phyloP scores from a whole-genome alignment of 192 early-diverging fungal genomes.

The Geosiphon pyriformis region DNA sequence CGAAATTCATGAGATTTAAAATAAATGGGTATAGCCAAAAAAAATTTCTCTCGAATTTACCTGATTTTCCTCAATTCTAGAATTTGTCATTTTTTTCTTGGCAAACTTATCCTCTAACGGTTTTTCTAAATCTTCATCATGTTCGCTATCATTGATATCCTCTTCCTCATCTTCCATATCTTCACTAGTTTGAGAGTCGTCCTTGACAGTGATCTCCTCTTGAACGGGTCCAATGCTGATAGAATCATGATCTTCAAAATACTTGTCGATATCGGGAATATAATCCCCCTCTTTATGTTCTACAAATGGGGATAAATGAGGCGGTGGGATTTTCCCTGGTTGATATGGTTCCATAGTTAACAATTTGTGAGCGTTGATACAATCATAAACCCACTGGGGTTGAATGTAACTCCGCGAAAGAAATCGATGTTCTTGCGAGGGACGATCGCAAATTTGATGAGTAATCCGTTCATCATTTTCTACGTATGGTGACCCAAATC shows the following conservation, averaged over 20 bases:
- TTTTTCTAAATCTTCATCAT: conserved; percentile 27
- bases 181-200: conserved; percentile 28
- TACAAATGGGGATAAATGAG: conserved; percentile 94
- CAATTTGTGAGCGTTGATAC: conserved; percentile 78
- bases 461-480: conserved; percentile 84
- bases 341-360: conserved; percentile 61
- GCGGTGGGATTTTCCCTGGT: conserved; percentile 76
- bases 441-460: conserved; percentile 85
- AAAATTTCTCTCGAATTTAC: too few relatives aligned
- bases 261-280: conserved; percentile 64
- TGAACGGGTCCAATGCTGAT: conserved; percentile 33
- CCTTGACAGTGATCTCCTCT: conserved; percentile 37
- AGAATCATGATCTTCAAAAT: conserved; percentile 50
- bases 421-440: conserved; percentile 57
- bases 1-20: not conserved
- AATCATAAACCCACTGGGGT: conserved; percentile 98
- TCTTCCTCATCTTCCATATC: conserved; percentile 31
- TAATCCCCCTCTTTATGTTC: conserved; percentile 82
- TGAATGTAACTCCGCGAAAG: conserved; percentile 76
- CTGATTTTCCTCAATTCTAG: not conserved
- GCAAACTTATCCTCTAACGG: not conserved
- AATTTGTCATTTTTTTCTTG: not conserved
- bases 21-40: too few relatives aligned
- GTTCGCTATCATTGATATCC: conserved; percentile 25
- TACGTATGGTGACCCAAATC: conserved; percentile 69